phyloP scores from a whole-genome alignment of 1,139 yeast genomes.

The Yamadazyma triangularis region DNA sequence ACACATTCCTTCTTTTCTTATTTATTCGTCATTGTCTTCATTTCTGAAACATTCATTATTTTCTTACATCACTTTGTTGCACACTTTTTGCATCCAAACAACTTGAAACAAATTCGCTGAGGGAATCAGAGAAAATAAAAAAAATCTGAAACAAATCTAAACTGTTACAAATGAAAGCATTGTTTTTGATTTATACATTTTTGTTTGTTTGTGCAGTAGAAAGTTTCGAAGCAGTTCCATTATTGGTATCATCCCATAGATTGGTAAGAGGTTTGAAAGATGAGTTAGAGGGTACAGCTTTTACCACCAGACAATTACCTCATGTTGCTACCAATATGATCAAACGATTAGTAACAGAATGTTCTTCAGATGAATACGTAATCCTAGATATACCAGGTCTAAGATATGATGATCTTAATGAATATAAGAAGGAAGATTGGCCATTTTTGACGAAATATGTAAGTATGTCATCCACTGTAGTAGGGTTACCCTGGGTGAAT shows the following conservation, averaged over 20 bases:
- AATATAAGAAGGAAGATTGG: constrained; percentile 39
- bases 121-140: too few relatives aligned
- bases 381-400: constrained; percentile 72
- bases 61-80: too few relatives aligned
- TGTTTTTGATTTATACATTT: not conserved
- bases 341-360: constrained; percentile 49
- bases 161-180: constrained; percentile 1
- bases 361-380: constrained; percentile 68
- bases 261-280: constrained; percentile 29
- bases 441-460: constrained; percentile 51
- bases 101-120: constrained; percentile 4
- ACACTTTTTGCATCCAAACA: too few relatives aligned
- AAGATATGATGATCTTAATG: constrained; percentile 50
- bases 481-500: constrained; percentile 54
- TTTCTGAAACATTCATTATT: constrained; percentile 4
- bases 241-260: constrained; percentile 40
- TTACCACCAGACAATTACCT: constrained; percentile 14
- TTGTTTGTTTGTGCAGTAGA: not conserved
- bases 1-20: not conserved
- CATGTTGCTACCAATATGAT: constrained; percentile 38
- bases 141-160: not conserved
- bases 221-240: constrained; percentile 18
- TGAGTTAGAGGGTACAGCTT: constrained; percentile 17
- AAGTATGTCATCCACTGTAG: constrained; percentile 57
- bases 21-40: constrained; percentile 2